These are phyloP conservation scores for Suhomyces sp. DNA, from an alignment of 805 yeast genomes.

Conservation along the genomic window DNA sequence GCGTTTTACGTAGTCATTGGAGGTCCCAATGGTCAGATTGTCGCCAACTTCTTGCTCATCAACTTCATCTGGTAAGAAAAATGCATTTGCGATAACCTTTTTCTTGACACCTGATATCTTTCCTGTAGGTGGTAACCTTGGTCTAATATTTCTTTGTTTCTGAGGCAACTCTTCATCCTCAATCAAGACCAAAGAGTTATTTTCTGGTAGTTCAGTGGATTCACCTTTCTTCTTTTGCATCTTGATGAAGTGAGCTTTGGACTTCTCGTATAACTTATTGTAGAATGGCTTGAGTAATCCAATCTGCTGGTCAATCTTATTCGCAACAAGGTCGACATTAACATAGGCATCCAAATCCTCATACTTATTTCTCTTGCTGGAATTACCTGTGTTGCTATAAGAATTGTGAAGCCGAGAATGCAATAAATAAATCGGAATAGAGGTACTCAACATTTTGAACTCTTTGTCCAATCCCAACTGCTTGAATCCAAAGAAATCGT, in stretches of 20 bases:
- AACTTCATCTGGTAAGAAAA: conserved; percentile 46
- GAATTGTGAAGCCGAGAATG: conserved; percentile 71
- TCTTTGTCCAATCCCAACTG: conserved; percentile 93
- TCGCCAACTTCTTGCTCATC: neutral
- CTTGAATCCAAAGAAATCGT: conserved; percentile 95
- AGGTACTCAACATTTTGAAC: conserved; percentile 74
- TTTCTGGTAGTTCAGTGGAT: conserved; percentile 39
- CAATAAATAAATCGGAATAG: conserved; percentile 85
- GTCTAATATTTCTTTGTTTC: conserved; percentile 68
- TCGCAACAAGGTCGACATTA: conserved; percentile 51
- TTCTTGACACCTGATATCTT: conserved; percentile 71
- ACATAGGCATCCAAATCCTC: conserved; percentile 62
- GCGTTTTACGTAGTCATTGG: neutral
- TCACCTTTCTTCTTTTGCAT: conserved; percentile 41
- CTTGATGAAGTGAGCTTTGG: conserved; percentile 40
- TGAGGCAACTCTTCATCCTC: conserved; percentile 87
- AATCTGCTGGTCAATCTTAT: conserved; percentile 51
- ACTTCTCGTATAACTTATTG: conserved; percentile 37
- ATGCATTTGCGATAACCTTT: conserved; percentile 52
- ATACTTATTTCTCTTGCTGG: conserved; percentile 51
- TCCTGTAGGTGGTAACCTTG: conserved; percentile 89
- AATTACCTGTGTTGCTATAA: conserved; percentile 41
- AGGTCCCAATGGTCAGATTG: neutral
- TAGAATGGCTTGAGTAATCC: conserved; percentile 58
- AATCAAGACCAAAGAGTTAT: conserved; percentile 36